phyloP scores from a whole-genome alignment of 176 grass and related monocot species.

The Carex kokanica region DNA sequence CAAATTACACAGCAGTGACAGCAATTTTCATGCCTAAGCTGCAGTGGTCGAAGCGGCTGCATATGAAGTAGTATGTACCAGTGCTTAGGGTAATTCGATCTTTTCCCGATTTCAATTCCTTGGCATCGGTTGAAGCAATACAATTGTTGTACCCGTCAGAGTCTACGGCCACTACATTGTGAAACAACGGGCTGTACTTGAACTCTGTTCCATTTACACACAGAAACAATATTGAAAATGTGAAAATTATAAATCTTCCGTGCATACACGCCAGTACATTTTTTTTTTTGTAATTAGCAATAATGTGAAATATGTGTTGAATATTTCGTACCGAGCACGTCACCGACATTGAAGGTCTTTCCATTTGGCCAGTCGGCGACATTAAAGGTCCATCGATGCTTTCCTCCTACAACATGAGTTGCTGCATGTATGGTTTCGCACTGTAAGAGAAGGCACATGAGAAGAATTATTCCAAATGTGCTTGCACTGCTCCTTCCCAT shows the following conservation, averaged over 20 bases:
- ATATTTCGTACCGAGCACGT: constrained; percentile 44
- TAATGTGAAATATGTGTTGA: not conserved
- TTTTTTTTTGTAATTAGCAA: not conserved
- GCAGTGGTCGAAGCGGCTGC: constrained; percentile 25
- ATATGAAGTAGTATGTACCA: constrained; percentile 26
- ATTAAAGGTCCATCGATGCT: constrained; percentile 44
- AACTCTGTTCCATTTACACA: constrained; percentile 41
- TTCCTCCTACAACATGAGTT: constrained; percentile 63
- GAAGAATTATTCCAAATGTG: constrained; percentile 4
- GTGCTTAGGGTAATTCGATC: constrained; percentile 1
- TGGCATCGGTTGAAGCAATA: not conserved
- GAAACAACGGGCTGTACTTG: constrained; percentile 45
- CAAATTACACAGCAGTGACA: constrained; percentile 22
- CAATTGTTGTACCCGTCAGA: constrained; percentile 41
- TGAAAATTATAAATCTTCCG: not conserved
- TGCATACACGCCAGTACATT: not conserved
- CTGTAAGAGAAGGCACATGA: not conserved
- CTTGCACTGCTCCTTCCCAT: constrained; percentile 71
- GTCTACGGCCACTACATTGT: constrained; percentile 55
- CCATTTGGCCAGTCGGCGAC: constrained; percentile 52
- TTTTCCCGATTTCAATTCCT: constrained; percentile 7
- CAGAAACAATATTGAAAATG: not conserved
- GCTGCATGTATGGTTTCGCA: constrained; percentile 1
- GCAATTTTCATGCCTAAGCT: constrained; percentile 25
- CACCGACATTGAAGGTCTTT: constrained; percentile 60